Base-by-base conservation (phyloP, 495 filamentous ascomycete genomes). In the Penicillium daleae region DNA sequence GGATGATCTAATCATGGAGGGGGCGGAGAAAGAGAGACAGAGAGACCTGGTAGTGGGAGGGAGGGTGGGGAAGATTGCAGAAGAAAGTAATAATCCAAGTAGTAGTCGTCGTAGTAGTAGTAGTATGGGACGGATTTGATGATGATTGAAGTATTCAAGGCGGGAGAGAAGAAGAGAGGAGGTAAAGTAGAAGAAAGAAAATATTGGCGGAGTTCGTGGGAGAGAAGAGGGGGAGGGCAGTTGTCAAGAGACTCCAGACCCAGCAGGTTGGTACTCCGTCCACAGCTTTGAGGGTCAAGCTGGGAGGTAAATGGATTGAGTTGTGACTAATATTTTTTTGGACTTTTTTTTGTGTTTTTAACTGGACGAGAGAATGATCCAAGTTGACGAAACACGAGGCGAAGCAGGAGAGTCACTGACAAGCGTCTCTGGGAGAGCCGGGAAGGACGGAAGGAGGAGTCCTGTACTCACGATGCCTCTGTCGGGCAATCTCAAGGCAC, bases 1-100 rank as follows among this genome's bases (percentile, higher is more conserved):
- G 32, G 60, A 61, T 64, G 61, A 67, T 54, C 57, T 62, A 68
- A 70, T 62, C 63, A 65, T 46, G 61, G 66, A 61, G 56, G 59
- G 58, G 58, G 35, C 46, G 58, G 13, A 61, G 57, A 24, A 46
- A 57, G 13, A 61, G 57, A 24, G 46, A 49, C 49, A 6, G 32
- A 15, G n/a, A 6, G 49, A 48, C 10, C 26, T 52, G 31, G 52
- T 21, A 6, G 21, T 12, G n/a, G 32, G 24, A 27, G 42, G 59
- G 46, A 29, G 15, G 52, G 40, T 48, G 39, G 56, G 35, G 44
- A 54, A 51, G 26, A 53, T 33, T 54, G 40, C n/a, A n/a, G n/a
- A n/a, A n/a, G n/a, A n/a, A n/a, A n/a, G n/a, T n/a, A n/a, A n/a
- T n/a, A n/a, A n/a, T n/a, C n/a, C n/a, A n/a, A n/a, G n/a, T n/a